These are phyloP conservation scores for Penicillium sp. DNA, from an alignment of 2,329 filamentous ascomycete genomes.

Conservation along the genomic window DNA sequence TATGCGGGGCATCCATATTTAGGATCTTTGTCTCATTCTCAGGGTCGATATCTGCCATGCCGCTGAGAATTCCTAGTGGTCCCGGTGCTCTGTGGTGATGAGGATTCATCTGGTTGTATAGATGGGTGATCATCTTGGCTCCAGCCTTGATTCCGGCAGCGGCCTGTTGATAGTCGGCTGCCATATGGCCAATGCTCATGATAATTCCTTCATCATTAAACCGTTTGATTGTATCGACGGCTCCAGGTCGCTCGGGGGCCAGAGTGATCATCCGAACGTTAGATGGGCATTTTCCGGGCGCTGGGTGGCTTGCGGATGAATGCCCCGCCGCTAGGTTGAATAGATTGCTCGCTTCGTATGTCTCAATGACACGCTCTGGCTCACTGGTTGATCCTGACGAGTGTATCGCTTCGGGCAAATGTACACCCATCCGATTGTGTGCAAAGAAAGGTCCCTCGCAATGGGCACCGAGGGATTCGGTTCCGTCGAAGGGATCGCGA, in stretches of 20 bases:
- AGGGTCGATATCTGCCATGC: not conserved
- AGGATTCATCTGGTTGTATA: constrained; percentile 20
- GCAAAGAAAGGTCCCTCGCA: constrained; percentile 22
- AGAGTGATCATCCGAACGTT: constrained; percentile 21
- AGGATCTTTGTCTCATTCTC: constrained; percentile 10
- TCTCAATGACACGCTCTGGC: constrained; percentile 4
- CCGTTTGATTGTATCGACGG: constrained; percentile 14
- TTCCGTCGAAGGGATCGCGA: constrained; percentile 11
- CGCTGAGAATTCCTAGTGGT: constrained; percentile 12
- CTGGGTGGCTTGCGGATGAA: not conserved
- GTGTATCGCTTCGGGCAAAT: constrained; percentile 9
- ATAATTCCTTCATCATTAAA: constrained; percentile 12
- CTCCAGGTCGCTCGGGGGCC: constrained; percentile 16
- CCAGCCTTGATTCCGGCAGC: constrained; percentile 9
- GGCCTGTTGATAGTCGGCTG: constrained; percentile 13
- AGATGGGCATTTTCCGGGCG: constrained; percentile 1
- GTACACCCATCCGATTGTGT: constrained; percentile 13
- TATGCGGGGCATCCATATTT: constrained; percentile 14
- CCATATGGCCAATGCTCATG: constrained; percentile 18
- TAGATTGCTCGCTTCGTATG: constrained; percentile 8
- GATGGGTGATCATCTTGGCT: constrained; percentile 16
- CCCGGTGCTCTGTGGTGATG: constrained; percentile 20
- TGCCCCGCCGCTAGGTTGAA: not conserved
- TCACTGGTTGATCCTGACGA: constrained; percentile 9
- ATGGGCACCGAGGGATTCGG: constrained; percentile 21